Evolutionary conservation across 768 basidiomycete genomes (phyloP), one percentile per base, ranked within the genome.

Genomic region (Mycena olivaceomarginata): DNA sequence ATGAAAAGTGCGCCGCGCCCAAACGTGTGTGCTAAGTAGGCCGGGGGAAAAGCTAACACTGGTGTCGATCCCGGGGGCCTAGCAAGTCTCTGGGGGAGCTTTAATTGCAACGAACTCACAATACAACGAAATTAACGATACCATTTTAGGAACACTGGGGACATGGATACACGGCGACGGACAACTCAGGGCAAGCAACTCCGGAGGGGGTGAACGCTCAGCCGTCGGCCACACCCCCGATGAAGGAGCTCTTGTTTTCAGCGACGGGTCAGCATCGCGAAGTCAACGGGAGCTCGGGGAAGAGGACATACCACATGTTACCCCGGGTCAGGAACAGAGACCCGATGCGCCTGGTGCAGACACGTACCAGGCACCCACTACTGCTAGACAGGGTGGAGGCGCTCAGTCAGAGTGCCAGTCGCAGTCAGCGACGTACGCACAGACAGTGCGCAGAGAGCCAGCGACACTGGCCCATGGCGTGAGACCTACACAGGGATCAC

Each of bases 31-130:
- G 25, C 25, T 25, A 25, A 25, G 25, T 25, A 25, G 25, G 25
- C 25, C 25, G 25, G 25, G 25, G 25, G 25, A 25, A 25, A 25
- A 25, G 25, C 25, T 25, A 25, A 25, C 25, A 25, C 25, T 25
- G 25, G 25, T 25, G 25, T 25, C 25, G 25, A 68, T 41, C 66
- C 31, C 13, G 16, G 16, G 16, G 67, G 67, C 31, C 67, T 68
- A 68, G 67, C 67, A 39, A 68, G 31, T 16, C 67, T 18, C 15
- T 8, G 67, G 31, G n/a, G 53, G 46, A 68, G 67, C 31, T 20
- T n/a, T 11, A 20, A 51, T 56, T 56, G 67, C 67, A 68, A 68
- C 46, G 22, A 53, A 68, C 67, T 53, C 46, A 25, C 25, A 25
- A 25, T 25, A 25, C 16, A 64, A 64, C 37, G 18, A 16, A 16